A percentile compares a stretch with the other conserved stretches of the same genome.
These are phyloP conservation scores for Wilcoxina mikolae DNA, from an alignment of 495 filamentous ascomycete species.

Conservation along the genomic window DNA sequence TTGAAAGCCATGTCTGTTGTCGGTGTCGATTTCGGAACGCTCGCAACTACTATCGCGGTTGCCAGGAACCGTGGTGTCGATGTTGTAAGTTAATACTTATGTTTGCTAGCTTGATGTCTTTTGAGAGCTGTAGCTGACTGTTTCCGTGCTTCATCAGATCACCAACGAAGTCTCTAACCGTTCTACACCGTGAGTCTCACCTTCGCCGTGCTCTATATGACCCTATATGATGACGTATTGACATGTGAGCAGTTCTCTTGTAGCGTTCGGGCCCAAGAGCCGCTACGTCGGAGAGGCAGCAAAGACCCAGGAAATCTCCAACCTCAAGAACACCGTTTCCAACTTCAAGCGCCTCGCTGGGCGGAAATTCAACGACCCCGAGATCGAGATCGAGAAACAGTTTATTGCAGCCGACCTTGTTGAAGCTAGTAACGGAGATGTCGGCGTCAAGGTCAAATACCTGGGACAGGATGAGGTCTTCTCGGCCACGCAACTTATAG, in stretches of 20 bases:
- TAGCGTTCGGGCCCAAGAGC: slow-evolving; percentile 85
- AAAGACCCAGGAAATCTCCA: slow-evolving; percentile 98
- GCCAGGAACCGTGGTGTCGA: slow-evolving; percentile 96
- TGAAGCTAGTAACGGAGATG: slow-evolving; percentile 72
- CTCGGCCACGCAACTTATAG: slow-evolving; percentile 74
- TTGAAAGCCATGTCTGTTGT: slow-evolving; percentile 51
- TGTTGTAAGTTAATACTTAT: slow-evolving; percentile 57
- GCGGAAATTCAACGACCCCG: slow-evolving; percentile 71
- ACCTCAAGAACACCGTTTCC: slow-evolving; percentile 94
- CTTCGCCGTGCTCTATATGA: background rate
- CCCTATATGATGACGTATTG: background rate
- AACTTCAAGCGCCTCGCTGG: slow-evolving; percentile 85
- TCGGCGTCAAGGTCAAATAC: slow-evolving; percentile 88
- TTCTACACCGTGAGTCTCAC: slow-evolving; percentile 72
- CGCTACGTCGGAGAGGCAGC: slow-evolving; percentile 87
- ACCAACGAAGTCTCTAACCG: slow-evolving; percentile 99
- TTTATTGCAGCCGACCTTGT: slow-evolving; percentile 77
- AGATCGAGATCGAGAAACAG: slow-evolving; percentile 79
- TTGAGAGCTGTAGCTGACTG: background rate
- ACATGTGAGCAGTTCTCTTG: slow-evolving; percentile 52
- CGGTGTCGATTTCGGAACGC: slow-evolving; percentile 89
- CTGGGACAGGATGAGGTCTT: slow-evolving; percentile 89
- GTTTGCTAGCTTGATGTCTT: background rate
- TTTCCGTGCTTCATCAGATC: slow-evolving; percentile 44
- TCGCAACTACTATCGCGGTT: slow-evolving; percentile 95